Evolutionary conservation across 805 yeast species (phyloP), one percentile per base, ranked within the genome.

Genomic region (Kuraishia hungarica): DNA sequence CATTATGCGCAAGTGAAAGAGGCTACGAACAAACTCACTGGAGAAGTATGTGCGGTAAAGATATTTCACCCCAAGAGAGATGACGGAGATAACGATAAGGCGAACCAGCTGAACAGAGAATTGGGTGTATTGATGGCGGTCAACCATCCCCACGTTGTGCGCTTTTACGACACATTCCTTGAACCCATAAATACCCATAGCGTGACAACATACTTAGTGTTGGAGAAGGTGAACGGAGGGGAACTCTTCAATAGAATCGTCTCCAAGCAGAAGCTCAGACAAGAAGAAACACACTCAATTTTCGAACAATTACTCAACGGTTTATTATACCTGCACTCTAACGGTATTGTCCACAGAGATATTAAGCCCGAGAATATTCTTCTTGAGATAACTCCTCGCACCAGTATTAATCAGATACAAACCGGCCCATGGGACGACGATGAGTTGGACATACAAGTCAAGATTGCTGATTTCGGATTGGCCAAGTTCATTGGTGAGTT

Each of bases 331-430:
- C 83, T 93, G 57, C 99, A 93, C 68, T 82, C 91, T 4, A 96
- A 96, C 11, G 96, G 90, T 65, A 97, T 93, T 26, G 80, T 93
- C 54, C 98, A 94, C 70, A 80, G 99, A 53, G 98, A 93, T 70
- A 75, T 93, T 63, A 93, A 94, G 70, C 99, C 99, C 1, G 96
- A 96, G 8, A 93, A 93, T 65, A 73, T 93, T 43, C 75, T 93
- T 51, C 73, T 59, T 70, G 82, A 77, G 57, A 82, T 86, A 19
- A 74, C 73, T 1, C 82, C 61, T 15, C 54, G 64, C 17, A 26
- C 35, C 1, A 51, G 56, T 17, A 29, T 46, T 1, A 11, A 24
- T 2, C 53, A 54, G 52, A 49, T 23, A 11, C 67, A 61, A 51
- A 64, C 64, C 2, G 82, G 82, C 1, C 85, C 86, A 0, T 81